These are phyloP conservation scores for Phytopythium delawarense DNA, from an alignment of 352 stramenopile genomes.

Conservation along the genomic window DNA sequence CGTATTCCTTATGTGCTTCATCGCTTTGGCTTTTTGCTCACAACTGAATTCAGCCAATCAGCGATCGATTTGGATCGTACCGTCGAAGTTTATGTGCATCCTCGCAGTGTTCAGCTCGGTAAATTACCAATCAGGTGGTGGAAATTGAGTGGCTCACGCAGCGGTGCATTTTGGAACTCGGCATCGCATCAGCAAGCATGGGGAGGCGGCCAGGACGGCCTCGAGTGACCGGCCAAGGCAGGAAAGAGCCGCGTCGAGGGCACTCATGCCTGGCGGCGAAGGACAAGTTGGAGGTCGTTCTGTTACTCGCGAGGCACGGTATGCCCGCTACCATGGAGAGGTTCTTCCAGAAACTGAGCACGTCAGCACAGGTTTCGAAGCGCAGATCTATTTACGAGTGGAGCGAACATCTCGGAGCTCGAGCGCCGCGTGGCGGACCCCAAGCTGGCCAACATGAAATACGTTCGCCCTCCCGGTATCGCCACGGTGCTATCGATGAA, in stretches of 20 bases:
- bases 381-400: neutral
- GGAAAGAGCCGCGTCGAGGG: too few species aligned
- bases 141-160: too few species aligned
- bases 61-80: too few species aligned
- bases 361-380: neutral
- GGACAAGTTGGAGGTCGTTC: too few species aligned
- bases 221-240: too few species aligned
- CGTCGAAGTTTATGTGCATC: neutral
- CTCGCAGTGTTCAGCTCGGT: neutral
- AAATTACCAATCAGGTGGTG: too few species aligned
- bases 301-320: too few species aligned
- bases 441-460: neutral
- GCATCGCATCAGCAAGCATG: too few species aligned
- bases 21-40: neutral
- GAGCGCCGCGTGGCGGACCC: neutral
- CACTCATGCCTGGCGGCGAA: too few species aligned
- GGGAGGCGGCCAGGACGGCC: too few species aligned
- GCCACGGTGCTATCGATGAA: neutral
- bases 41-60: neutral
- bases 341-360: neutral
- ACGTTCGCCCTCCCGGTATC: neutral
- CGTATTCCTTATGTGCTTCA: neutral
- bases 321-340: too few species aligned
- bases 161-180: too few species aligned
- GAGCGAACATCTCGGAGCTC: neutral